These are phyloP conservation scores for Phallus indusiatus DNA, from an alignment of 768 basidiomycete genomes.

Conservation along the genomic window DNA sequence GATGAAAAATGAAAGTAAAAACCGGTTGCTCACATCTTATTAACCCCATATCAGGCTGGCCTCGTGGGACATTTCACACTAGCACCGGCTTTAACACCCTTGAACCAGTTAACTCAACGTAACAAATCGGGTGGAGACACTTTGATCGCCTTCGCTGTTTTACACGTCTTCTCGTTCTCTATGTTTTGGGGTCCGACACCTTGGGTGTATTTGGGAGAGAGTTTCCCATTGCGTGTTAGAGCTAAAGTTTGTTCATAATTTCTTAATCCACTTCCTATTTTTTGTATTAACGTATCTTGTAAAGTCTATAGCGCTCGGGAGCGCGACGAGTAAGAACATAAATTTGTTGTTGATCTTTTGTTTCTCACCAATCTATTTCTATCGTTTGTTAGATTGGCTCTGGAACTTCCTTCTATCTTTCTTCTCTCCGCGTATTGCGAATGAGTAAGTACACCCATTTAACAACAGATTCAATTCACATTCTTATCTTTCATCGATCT, in stretches of 20 bases:
- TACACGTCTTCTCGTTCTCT: slow-evolving; percentile 63
- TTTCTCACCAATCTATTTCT: not conserved
- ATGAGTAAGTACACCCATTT: slow-evolving; percentile 25
- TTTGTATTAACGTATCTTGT: not conserved
- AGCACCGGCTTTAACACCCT: slow-evolving; percentile 41
- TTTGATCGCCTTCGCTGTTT: slow-evolving; percentile 67
- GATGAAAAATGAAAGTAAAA: slow-evolving; percentile 1
- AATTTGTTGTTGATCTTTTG: not conserved
- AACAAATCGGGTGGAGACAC: slow-evolving; percentile 56
- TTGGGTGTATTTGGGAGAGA: slow-evolving; percentile 65
- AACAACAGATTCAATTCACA: not conserved
- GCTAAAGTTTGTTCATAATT: slow-evolving; percentile 34
- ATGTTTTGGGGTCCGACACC: slow-evolving; percentile 74
- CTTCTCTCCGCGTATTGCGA: slow-evolving; percentile 61
- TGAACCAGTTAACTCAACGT: slow-evolving; percentile 36
- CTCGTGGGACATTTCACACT: slow-evolving; percentile 63
- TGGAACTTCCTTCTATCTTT: slow-evolving; percentile 72
- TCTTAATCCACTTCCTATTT: not conserved
- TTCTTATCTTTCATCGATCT: not conserved
- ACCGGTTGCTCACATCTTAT: not conserved
- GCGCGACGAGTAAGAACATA: slow-evolving; percentile 36
- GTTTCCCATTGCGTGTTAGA: slow-evolving; percentile 72
- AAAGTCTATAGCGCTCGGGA: slow-evolving; percentile 60
- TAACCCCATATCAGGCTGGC: slow-evolving; percentile 38
- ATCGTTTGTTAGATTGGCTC: slow-evolving; percentile 37